phyloP scores from a whole-genome alignment of 2,329 filamentous ascomycete species.

The Periconia sp. region DNA sequence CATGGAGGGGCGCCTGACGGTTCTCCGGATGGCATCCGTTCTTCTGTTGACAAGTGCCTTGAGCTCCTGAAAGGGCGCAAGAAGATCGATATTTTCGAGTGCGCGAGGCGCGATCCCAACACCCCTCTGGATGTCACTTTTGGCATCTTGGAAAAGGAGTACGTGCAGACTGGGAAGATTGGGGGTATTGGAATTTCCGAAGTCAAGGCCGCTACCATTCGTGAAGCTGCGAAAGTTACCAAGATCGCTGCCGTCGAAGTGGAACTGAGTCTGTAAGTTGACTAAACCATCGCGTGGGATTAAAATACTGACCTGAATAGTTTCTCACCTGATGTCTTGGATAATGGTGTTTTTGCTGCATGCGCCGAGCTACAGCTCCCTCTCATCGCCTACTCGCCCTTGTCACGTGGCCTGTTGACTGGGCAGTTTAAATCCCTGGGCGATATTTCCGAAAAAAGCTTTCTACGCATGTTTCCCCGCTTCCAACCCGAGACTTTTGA shows the following conservation, averaged over 20 bases:
- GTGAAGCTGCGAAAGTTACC: slow-evolving; percentile 54
- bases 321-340: slow-evolving; percentile 54
- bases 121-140: slow-evolving; percentile 50
- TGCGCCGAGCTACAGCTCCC: slow-evolving; percentile 68
- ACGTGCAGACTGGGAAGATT: slow-evolving; percentile 46
- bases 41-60: slow-evolving; percentile 48
- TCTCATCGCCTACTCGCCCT: slow-evolving; percentile 68
- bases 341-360: slow-evolving; percentile 61
- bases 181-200: slow-evolving; percentile 52
- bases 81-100: slow-evolving; percentile 52
- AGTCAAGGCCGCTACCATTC: slow-evolving; percentile 49
- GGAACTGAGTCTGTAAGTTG: slow-evolving; percentile 59
- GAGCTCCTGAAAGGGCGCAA: slow-evolving; percentile 50
- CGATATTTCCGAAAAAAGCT: slow-evolving; percentile 63
- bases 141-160: slow-evolving; percentile 39
- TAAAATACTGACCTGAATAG: background rate
- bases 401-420: slow-evolving; percentile 61
- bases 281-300: background rate
- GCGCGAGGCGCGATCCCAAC: slow-evolving; percentile 47
- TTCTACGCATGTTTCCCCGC: slow-evolving; percentile 54
- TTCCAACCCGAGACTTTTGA: slow-evolving; percentile 67
- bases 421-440: slow-evolving; percentile 49
- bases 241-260: slow-evolving; percentile 63
- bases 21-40: background rate
- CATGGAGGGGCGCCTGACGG: slow-evolving; percentile 45